Evolutionary conservation across 2,329 filamentous ascomycete species (phyloP), one percentile per base, ranked within the genome.

Genomic region (Tympanopsis confertula): DNA sequence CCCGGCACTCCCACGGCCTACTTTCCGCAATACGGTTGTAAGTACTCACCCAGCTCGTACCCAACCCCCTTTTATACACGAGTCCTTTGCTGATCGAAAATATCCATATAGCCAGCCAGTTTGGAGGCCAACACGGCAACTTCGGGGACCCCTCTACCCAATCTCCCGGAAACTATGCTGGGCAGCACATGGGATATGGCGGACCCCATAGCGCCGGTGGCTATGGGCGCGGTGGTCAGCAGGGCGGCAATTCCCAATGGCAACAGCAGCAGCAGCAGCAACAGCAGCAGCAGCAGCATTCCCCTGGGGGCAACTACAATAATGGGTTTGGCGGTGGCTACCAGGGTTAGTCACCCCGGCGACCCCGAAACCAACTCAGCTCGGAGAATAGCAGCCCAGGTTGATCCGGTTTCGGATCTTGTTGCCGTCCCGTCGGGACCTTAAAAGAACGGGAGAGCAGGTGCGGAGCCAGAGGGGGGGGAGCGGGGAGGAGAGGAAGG

Each of bases 1-100:
- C 81, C 84, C 45, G 84, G 81, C 50, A 85, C 86, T 35, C 83
- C 86, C 33, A 80, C 78, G 41, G 69, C 72, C 24, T 95, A 87
- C 68, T 96, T 95, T 61, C 87, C 89, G 47, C 91, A 96, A 63
- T 96, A 96, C 56, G 82, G 83, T 55, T 84, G 85, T 73, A 32
- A 24, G 30, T 38, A 64, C 47, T 67, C 71, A 19, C 78, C 81
- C 70, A 80, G 70, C 56, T 69, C 69, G 51, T 66, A 69, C 67
- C 68, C n/a, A n/a, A 17, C 35, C 15, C 35, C 13, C 30, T n/a
- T n/a, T n/a, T n/a, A n/a, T n/a, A n/a, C n/a, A n/a, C n/a, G n/a
- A n/a, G n/a, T n/a, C n/a, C n/a, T n/a, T n/a, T 33, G 15, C 15
- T 33, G 17, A 13, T 33, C 15, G 10, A 10, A 12, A 10, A 18